Conservation (phyloP, 2,329 filamentous ascomycete species). For the Aspergillus hortae region DNA sequence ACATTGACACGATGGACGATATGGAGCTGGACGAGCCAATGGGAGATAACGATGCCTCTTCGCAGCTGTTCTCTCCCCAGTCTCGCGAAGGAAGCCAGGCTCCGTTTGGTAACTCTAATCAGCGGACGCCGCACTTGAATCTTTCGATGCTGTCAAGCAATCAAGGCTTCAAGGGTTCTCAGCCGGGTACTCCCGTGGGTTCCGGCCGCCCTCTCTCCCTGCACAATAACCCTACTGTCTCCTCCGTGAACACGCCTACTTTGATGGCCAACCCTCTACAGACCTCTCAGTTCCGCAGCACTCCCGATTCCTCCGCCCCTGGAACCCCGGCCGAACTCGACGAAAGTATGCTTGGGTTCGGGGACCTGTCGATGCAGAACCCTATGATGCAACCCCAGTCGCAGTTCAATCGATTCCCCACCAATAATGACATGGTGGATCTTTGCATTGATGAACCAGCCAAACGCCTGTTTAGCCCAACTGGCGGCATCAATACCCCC, state of each 20-base stretch:
- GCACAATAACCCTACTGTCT: constrained; percentile 92
- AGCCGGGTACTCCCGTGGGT: constrained; percentile 78
- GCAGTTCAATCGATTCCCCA: constrained; percentile 40
- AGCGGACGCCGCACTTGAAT: constrained; percentile 66
- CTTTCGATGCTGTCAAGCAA: constrained; percentile 72
- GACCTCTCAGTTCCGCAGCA: constrained; percentile 51
- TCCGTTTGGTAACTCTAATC: constrained; percentile 55
- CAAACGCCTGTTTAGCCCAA: constrained; percentile 86
- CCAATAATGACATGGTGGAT: constrained; percentile 55
- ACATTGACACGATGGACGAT: constrained; percentile 83
- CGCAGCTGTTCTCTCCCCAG: constrained; percentile 51
- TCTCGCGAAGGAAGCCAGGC: constrained; percentile 67
- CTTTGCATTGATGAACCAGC: constrained; percentile 85
- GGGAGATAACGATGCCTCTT: constrained; percentile 43
- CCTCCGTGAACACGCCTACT: constrained; percentile 93
- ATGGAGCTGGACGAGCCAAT: constrained; percentile 95
- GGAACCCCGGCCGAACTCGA: constrained; percentile 72
- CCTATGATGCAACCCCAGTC: constrained; percentile 40
- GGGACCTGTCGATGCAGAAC: constrained; percentile 58
- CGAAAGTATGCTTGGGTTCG: constrained; percentile 64
- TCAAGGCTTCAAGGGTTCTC: constrained; percentile 78
- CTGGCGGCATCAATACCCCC: constrained; percentile 64
- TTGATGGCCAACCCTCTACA: constrained; percentile 72
- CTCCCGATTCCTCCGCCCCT: constrained; percentile 65
- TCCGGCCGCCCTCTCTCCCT: constrained; percentile 67